These are phyloP conservation scores for Phytophthora chlamydospora DNA, from an alignment of 352 stramenopile genomes.

Conservation along the genomic window DNA sequence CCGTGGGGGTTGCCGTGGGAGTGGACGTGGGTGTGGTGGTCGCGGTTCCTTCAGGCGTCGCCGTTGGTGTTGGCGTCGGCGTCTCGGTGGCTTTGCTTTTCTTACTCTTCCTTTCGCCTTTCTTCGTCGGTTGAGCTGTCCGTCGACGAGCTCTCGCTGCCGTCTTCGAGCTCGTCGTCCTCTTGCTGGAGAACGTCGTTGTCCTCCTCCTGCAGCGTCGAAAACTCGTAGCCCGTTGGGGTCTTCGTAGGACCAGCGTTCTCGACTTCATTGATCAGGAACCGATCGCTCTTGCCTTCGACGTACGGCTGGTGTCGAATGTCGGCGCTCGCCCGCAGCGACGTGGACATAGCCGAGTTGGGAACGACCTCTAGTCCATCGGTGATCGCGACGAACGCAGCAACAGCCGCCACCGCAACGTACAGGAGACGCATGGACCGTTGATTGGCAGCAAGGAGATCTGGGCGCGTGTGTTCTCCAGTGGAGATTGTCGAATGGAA, in stretches of 20 bases:
- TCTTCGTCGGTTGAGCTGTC: neutral
- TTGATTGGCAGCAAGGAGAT: neutral
- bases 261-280: slow-evolving; percentile 18
- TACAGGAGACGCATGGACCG: slow-evolving; percentile 16
- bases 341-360: slow-evolving; percentile 21
- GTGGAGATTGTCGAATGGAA: slow-evolving; percentile 15
- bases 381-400: slow-evolving; percentile 4
- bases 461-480: slow-evolving; percentile 1
- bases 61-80: slow-evolving; percentile 10
- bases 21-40: neutral
- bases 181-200: slow-evolving; percentile 3
- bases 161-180: slow-evolving; percentile 7
- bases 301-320: slow-evolving; percentile 17
- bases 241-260: neutral
- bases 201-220: slow-evolving; percentile 6
- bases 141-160: neutral
- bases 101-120: neutral
- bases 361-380: slow-evolving; percentile 22
- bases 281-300: slow-evolving; percentile 22
- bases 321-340: slow-evolving; percentile 13
- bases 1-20: neutral
- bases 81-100: slow-evolving; percentile 10
- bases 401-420: slow-evolving; percentile 14
- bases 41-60: neutral
- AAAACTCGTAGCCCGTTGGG: slow-evolving; percentile 7